Evolutionary conservation across 2,329 filamentous ascomycete genomes (phyloP).

Genomic region (Parafenestella ontariensis): DNA sequence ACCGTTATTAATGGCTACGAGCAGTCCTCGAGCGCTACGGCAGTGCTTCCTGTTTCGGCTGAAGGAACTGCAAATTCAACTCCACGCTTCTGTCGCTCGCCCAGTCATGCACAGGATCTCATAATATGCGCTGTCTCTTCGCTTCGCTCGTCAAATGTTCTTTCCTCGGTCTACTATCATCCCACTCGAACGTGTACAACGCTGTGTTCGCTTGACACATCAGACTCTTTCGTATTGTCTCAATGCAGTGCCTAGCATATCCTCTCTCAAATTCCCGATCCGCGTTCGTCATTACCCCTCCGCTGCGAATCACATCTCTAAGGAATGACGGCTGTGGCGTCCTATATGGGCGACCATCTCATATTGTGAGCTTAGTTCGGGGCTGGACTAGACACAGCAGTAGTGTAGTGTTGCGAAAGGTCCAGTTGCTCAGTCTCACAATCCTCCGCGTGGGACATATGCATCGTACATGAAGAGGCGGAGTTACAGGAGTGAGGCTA

Average conservation of each 20-base stretch:
- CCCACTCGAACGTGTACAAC: conserved; percentile 1
- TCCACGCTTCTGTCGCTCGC: neutral
- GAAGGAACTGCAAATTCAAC: neutral
- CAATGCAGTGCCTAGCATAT: conserved; percentile 2
- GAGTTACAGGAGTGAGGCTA: too few species aligned
- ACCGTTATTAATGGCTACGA: too few species aligned
- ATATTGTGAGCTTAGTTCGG: too few species aligned
- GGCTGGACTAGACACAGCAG: too few species aligned
- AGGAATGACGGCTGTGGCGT: too few species aligned
- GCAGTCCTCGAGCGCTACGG: too few species aligned
- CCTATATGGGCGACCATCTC: too few species aligned
- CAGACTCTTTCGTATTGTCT: neutral
- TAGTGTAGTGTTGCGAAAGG: too few species aligned
- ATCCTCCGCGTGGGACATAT: neutral
- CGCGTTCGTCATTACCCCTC: too few species aligned
- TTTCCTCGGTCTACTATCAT: neutral
- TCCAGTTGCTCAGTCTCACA: neutral
- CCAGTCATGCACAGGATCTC: conserved; percentile 4
- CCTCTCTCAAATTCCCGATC: neutral
- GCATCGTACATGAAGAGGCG: neutral
- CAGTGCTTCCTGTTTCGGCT: neutral
- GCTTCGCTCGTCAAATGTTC: neutral
- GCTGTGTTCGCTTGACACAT: conserved; percentile 3
- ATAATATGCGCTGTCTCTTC: neutral
- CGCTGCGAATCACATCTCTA: too few species aligned